Percentiles rank a stretch among this genome's conserved stretches.
Evolutionary conservation across 2,329 filamentous ascomycete species (phyloP).

Genomic region (Fusarium buharicum): DNA sequence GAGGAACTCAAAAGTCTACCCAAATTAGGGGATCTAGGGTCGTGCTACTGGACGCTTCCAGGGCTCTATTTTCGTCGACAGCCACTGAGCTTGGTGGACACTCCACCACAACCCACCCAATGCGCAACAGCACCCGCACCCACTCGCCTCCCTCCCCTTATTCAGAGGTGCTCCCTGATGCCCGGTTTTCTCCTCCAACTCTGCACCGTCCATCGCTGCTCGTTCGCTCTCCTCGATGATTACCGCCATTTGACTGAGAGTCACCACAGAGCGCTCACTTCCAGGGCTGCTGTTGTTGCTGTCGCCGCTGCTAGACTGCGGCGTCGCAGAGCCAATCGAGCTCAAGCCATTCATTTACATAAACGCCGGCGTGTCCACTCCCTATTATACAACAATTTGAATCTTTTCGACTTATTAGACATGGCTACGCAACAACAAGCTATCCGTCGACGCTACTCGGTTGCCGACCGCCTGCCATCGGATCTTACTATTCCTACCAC

Average conservation of each 20-base stretch:
- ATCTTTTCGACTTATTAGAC: conserved; percentile 40
- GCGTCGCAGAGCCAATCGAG: conserved; percentile 52
- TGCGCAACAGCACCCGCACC: conserved; percentile 41
- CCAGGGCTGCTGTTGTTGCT: conserved; percentile 55
- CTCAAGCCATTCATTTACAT: conserved; percentile 52
- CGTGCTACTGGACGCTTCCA: conserved; percentile 37
- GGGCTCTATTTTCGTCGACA: conserved; percentile 38
- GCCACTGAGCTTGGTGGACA: conserved; percentile 30
- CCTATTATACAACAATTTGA: conserved; percentile 40
- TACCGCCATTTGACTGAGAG: conserved; percentile 54
- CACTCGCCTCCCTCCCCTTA: conserved; percentile 43
- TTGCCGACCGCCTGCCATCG: conserved; percentile 50
- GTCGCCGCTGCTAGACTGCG: conserved; percentile 53
- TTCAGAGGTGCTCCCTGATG: conserved; percentile 54
- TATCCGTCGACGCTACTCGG: conserved; percentile 55
- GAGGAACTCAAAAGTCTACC: conserved; percentile 20
- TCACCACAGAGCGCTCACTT: conserved; percentile 55
- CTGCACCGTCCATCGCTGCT: conserved; percentile 59
- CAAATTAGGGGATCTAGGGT: conserved; percentile 37
- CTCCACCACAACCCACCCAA: conserved; percentile 38
- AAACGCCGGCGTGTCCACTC: conserved; percentile 51
- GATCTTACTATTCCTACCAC: conserved; percentile 42
- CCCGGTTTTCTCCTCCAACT: conserved; percentile 59
- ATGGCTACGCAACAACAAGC: conserved; percentile 53
- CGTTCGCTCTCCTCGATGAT: conserved; percentile 58